Evolutionary conservation across 1,139 yeast genomes (phyloP).

Genomic region (Pichia sp.): DNA sequence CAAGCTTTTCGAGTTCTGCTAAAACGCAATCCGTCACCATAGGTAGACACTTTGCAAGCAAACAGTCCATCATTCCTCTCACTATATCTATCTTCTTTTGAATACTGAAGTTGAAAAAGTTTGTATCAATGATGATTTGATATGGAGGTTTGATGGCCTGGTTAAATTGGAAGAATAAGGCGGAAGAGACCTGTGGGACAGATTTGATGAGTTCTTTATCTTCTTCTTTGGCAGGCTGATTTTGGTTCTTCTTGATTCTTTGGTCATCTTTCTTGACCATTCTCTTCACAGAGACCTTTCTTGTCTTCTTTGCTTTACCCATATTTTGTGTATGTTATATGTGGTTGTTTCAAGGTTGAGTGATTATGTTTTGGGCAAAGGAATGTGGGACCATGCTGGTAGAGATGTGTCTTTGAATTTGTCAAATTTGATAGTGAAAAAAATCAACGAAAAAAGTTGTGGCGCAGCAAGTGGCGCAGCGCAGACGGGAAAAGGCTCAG

Average conservation of each 20-base stretch:
- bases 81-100: constrained; percentile 91
- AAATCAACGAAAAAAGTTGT: too few species aligned
- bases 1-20: constrained; percentile 95
- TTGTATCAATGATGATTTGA: constrained; percentile 91
- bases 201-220: constrained; percentile 80
- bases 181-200: constrained; percentile 93
- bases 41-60: constrained; percentile 93
- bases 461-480: too few species aligned
- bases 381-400: too few species aligned
- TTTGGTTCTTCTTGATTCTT: constrained; percentile 42
- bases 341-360: too few species aligned
- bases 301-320: constrained; percentile 97
- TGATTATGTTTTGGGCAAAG: too few species aligned
- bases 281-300: constrained; percentile 95
- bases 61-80: constrained; percentile 92
- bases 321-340: too few species aligned
- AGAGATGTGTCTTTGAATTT: too few species aligned
- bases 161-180: constrained; percentile 90
- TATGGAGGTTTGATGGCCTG: constrained; percentile 95
- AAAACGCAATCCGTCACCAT: constrained; percentile 94
- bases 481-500: too few species aligned
- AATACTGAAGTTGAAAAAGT: constrained; percentile 91
- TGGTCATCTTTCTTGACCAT: constrained; percentile 69
- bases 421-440: too few species aligned
- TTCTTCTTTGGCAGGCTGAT: constrained; percentile 30